Base-by-base conservation (phyloP, 2,329 filamentous ascomycete species). In the Fonsecaea pugnacius region DNA sequence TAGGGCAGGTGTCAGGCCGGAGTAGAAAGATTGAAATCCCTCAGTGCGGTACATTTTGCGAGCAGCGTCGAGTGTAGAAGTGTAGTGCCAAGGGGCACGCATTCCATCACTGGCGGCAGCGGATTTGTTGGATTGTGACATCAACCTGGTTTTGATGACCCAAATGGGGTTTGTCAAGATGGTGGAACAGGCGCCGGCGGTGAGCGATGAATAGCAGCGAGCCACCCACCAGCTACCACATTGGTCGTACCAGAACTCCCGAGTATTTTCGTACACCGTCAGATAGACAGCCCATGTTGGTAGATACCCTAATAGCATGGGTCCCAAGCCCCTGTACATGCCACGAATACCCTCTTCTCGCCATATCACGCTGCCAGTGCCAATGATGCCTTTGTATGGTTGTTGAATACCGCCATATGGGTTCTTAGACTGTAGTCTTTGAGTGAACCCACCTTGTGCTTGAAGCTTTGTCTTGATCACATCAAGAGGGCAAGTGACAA, bases 401-500 rank as follows among this genome's bases (percentile, higher is more conserved):
- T 79, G 78, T 57, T 80, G 82, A 8, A 82, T 75, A n/a, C 80
- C 77, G 24, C 76, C 70, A 33, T 75, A 71, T 51, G 76, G 77
- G 54, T 75, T 73, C 65, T 79, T 76, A 21, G 83, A 73, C 66
- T 78, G 51, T 10, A 36, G 75, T 32, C 83, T 74, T 77, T 78
- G 70, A 79, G 84, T 70, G 77, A 96, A 96, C 21, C 92, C 91
- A 68, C 94, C 94, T 76, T 98, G 95, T 16, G 93, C 94, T 77
- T 99, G 95, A 66, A 99, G 80, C 78, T 97, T 98, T 51, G 95
- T 99, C 82, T 99, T 99, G 78, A 99, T 98, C 67, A 99, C 95
- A 82, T 99, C 95, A 71, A 99, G 88, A 48, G 95, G 95, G 76
- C 95, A 99, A 59, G 94, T 98, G 69, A 97, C 91, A 62, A 99